Evolutionary conservation across 2,329 filamentous ascomycete genomes (phyloP), one percentile per base, ranked within the genome.

Genomic region (Fusarium buharicum): DNA sequence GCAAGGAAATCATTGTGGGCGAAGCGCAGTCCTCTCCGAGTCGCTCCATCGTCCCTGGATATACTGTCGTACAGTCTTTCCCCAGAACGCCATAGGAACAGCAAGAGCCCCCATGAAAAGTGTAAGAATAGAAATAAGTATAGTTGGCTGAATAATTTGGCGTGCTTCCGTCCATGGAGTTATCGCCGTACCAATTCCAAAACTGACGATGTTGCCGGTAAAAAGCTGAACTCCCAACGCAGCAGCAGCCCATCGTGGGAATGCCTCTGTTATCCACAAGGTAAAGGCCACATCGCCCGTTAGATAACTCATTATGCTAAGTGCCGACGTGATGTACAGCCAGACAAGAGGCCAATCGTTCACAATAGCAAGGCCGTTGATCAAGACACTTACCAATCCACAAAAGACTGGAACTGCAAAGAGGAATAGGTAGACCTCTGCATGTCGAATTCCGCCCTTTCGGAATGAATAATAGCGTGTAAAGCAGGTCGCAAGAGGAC

Each of bases 11-110:
- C 13, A 67, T n/a, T 67, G 64, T 1, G 64, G 64, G 1, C 64
- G 61, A 0, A 67, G 50, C 4, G 64, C 64, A 20, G 61, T 61
- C 22, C 50, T 46, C 13, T 67, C 57, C 0, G 57, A 67, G 7
- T 62, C 52, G 9, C 61, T 66, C 64, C 61, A 67, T 6, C 64
- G 47, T 0, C 64, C 64, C 4, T 67, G 53, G 8, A 67, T 67
- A 22, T 53, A 67, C 34, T 67, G 64, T 4, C 64, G 43, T 0
- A 59, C 57, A 8, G 33, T 60, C 16, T 66, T 48, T 0, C 64
- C 64, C 61, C 64, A 67, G 11, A 67, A 67, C 1, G 64, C 64
- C 9, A 41, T 53, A 0, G 64, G 64, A 11, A 67, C 64, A 2
- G 64, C 64, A 27, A 67, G 18, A 2, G 16, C 22, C 1, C 64